Base-by-base conservation (phyloP, 495 filamentous ascomycete species). In the Hyphodiscus hymeniophilus region DNA sequence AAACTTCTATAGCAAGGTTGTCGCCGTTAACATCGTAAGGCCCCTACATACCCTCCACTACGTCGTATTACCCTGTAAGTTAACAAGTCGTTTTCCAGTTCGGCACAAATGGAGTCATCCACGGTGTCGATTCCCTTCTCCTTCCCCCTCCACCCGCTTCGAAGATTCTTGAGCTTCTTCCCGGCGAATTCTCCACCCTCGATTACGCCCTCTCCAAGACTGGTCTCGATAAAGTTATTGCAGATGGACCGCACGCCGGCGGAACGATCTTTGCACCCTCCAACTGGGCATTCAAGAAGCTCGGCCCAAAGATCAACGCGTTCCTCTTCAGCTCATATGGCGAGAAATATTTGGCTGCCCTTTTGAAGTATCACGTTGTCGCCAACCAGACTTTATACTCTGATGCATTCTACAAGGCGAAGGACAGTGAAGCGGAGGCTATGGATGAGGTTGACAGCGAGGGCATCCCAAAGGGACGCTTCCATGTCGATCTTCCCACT, bases 361-460 rank as follows among this genome's bases (percentile, higher is more conserved):
- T 95, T 42, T 66, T 94, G 17, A 64, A 81, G 63, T 94, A 94
- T 62, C 87, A 94, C 58, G 63, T 90, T 52, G 82, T 89, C 1
- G 70, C 70, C 5, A 78, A 83, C 52, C 73, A 81, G 54, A 90
- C 86, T 1, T 64, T 96, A 2, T 95, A 94, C 63, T 84, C 82
- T 16, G 90, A 95, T 64, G 84, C 75, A 15, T 85, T 71, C 57
- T 87, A 88, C 63, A 70, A 72, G 10, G 38, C 32, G 8, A 46
- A 59, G 20, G 16, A 6, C 8, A 7, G 8, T 8, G 41, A 28
- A 7, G n/a, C 24, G 10, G 38, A 55, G 3, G 43, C 15, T 10
- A 50, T 47, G 0, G 43, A 54, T 7, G 53, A 38, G 0, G 26
- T 38, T 28, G 55, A 51, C 5, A 42, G 39, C 34, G 32, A 13